These are phyloP conservation scores for Rutstroemia sp. DNA, from an alignment of 2,329 filamentous ascomycete genomes.

Conservation along the genomic window DNA sequence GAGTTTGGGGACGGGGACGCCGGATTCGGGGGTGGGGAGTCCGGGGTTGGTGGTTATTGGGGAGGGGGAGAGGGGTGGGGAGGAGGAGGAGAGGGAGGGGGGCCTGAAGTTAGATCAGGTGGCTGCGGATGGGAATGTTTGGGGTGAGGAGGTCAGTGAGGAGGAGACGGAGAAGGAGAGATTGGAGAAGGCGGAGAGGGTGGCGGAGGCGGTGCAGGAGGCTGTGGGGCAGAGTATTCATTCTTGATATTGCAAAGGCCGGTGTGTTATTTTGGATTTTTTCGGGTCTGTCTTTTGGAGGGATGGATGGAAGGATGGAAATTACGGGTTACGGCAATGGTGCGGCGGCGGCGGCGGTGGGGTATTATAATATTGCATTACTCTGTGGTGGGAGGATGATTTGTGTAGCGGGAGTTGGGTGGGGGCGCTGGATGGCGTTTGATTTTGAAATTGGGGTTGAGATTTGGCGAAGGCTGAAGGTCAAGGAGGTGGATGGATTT, in stretches of 20 bases:
- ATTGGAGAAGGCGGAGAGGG: slow-evolving; percentile 3
- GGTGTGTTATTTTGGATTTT: background rate
- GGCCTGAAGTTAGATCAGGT: background rate
- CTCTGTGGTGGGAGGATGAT: too few species aligned
- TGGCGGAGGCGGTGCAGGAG: slow-evolving; percentile 4
- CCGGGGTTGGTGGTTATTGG: background rate
- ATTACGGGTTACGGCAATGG: too few species aligned
- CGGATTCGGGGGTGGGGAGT: background rate
- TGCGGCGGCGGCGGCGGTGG: too few species aligned
- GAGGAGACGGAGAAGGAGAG: background rate
- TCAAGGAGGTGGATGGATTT: too few species aligned
- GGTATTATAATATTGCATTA: too few species aligned
- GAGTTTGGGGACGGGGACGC: background rate
- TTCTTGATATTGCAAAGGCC: background rate
- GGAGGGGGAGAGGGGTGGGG: background rate
- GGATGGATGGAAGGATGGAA: background rate
- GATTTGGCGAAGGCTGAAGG: too few species aligned
- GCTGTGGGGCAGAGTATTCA: background rate
- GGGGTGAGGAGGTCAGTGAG: background rate
- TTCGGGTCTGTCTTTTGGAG: background rate
- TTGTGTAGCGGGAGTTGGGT: too few species aligned
- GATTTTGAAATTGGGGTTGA: too few species aligned
- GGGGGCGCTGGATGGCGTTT: too few species aligned
- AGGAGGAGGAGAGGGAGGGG: background rate
- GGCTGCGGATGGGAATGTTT: background rate